Evolutionary conservation across 257 asterid species (phyloP), one percentile per base, ranked within the genome.

Genomic region (Scutellaria galericulata): DNA sequence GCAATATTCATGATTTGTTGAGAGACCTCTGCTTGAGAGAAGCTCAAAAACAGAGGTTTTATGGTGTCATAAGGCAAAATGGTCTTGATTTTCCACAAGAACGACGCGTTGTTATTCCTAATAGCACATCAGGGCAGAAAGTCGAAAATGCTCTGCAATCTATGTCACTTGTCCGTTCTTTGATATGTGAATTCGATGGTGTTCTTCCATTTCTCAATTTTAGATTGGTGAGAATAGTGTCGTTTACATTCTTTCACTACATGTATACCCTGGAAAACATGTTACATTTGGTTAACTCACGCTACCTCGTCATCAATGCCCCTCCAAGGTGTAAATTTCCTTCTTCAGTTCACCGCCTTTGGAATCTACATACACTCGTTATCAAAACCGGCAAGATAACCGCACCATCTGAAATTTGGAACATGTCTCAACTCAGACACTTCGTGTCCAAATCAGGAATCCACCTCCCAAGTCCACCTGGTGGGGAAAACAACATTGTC

Each of bases 1-100:
- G 67, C 68, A 58, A 27, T 7, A 20, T 58, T 45, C 75, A 70
- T 58, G 75, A 70, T 70, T 47, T 70, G 6, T n/a, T 70, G 50
- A 58, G 75, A 6, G 75, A 71, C 37, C 22, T 71, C 4, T 57
- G 59, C 20, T 9, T 35, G 40, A 71, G 60, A 27, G 59, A 45
- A 71, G 59, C 50, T 6, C 9, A 20, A 14, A 70, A 47, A 3
- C 24, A 27, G 5, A 8, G 68, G 1, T 71, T 71, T 57, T 71
- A 45, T 37, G 0, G 37, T n/a, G 58, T 71, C 13, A 11, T 58
- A 10, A 10, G 31, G 56, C 41, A 58, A 27, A 7, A 10, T 15
- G 15, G 57, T 20, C 41, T 3, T 47, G 13, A 7, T 14, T 7
- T 40, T 40, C 48, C 48, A 3, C 41, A 10, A 47, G 41, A 44